phyloP scores from a whole-genome alignment of 208 protist genomes.

The Porcisia hertigi region DNA sequence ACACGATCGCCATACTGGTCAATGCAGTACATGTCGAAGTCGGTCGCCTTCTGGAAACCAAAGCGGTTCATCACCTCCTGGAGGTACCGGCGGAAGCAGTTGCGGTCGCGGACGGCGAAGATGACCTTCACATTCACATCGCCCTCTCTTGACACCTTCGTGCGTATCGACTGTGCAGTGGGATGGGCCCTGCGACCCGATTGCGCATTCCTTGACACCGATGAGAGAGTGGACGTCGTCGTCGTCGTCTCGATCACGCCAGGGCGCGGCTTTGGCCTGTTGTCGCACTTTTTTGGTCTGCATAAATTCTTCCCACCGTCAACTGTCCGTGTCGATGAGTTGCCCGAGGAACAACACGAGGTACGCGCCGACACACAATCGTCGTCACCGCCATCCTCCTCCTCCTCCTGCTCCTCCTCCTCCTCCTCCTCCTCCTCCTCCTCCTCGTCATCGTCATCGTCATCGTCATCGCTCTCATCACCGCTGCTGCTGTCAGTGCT shows the following conservation, averaged over 20 bases:
- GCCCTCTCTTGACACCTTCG: constrained; percentile 77
- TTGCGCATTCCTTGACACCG: background rate
- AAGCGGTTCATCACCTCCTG: constrained; percentile 73
- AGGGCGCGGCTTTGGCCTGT: background rate
- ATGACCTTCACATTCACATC: constrained; percentile 80
- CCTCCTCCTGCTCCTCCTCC: too few species aligned
- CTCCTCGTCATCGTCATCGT: constrained; percentile 19
- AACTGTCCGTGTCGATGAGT: background rate
- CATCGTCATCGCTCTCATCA: constrained; percentile 22
- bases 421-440: constrained; percentile 24
- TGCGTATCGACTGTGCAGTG: constrained; percentile 33
- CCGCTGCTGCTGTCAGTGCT: constrained; percentile 26
- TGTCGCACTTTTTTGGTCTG: background rate
- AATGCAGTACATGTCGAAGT: constrained; percentile 87
- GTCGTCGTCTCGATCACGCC: background rate
- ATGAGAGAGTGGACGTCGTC: background rate
- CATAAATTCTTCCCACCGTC: background rate
- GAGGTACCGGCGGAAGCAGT: constrained; percentile 45
- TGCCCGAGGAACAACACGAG: constrained; percentile 2
- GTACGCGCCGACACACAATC: constrained; percentile 11
- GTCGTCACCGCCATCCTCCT: constrained; percentile 12
- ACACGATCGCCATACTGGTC: constrained; percentile 67
- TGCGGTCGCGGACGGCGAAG: constrained; percentile 36
- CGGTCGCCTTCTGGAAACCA: constrained; percentile 46
- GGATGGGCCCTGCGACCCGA: background rate